phyloP scores from a whole-genome alignment of 2,329 filamentous ascomycete genomes.

The Biscogniauxia marginata region DNA sequence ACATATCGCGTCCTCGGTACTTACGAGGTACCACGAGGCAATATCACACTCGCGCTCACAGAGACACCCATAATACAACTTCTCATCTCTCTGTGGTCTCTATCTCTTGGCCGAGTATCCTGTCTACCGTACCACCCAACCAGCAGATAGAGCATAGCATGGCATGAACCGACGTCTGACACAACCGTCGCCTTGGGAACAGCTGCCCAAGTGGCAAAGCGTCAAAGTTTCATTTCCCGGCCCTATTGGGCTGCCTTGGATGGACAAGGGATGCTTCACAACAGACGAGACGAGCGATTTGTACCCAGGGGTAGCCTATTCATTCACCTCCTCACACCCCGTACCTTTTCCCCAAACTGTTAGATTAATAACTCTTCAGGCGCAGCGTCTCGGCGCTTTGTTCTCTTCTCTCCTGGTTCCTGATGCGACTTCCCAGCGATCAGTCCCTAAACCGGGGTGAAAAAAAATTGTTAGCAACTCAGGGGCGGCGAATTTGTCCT shows the following conservation, averaged over 20 bases:
- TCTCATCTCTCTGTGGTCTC: neutral
- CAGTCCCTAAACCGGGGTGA: no score
- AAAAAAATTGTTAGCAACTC: neutral
- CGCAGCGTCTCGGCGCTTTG: neutral
- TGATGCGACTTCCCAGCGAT: neutral
- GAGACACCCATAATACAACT: no score
- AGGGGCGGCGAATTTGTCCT: neutral
- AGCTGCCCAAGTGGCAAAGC: neutral
- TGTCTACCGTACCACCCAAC: neutral
- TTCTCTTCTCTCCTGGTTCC: neutral
- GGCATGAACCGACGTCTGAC: neutral
- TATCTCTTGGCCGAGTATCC: neutral
- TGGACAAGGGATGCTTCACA: neutral
- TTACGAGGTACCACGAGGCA: neutral
- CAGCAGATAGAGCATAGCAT: neutral
- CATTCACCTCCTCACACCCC: neutral
- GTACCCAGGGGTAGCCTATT: neutral
- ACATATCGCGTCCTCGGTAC: neutral
- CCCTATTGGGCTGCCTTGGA: neutral
- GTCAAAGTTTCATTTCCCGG: neutral
- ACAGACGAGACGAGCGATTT: neutral
- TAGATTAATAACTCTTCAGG: neutral
- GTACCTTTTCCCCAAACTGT: neutral
- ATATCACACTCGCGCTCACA: neutral
- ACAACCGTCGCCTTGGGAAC: neutral